Percentiles rank a stretch among this genome's conserved stretches.
These are phyloP conservation scores for Colletotrichum zoysiae DNA, from an alignment of 2,329 filamentous ascomycete genomes.

Conservation along the genomic window DNA sequence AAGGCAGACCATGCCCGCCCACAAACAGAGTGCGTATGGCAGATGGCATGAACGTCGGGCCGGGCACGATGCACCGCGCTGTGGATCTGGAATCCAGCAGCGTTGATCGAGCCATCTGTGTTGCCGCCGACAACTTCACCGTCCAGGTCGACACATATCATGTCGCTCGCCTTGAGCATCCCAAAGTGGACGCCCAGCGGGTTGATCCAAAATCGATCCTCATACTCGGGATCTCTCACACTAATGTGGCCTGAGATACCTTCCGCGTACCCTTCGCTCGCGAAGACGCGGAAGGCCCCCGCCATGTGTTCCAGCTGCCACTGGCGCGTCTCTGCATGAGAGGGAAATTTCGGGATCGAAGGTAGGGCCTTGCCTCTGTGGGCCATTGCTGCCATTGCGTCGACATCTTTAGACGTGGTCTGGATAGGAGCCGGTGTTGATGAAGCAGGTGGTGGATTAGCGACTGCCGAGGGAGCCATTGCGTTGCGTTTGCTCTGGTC, in stretches of 20 bases:
- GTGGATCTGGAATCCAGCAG: slow-evolving; percentile 61
- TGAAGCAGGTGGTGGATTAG: neutral
- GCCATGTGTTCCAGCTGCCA: slow-evolving; percentile 67
- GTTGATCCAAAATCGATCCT: slow-evolving; percentile 74
- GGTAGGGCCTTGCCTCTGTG: slow-evolving; percentile 18
- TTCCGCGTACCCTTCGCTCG: slow-evolving; percentile 67
- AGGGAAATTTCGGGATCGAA: slow-evolving; percentile 28
- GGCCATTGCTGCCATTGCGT: neutral
- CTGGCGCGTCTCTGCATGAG: slow-evolving; percentile 56
- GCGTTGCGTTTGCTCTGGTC: neutral
- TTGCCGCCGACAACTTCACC: slow-evolving; percentile 75
- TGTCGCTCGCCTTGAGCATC: slow-evolving; percentile 64
- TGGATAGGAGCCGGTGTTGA: neutral
- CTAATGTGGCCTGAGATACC: slow-evolving; percentile 75
- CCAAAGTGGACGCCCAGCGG: slow-evolving; percentile 69
- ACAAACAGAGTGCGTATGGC: slow-evolving; percentile 66
- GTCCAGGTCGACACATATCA: slow-evolving; percentile 59
- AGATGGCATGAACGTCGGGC: slow-evolving; percentile 66
- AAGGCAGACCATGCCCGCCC: slow-evolving; percentile 73
- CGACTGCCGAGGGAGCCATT: neutral
- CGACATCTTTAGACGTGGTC: neutral
- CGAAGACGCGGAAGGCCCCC: slow-evolving; percentile 69
- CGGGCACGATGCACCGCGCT: slow-evolving; percentile 61
- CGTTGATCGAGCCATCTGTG: slow-evolving; percentile 45
- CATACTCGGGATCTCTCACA: slow-evolving; percentile 69